These are phyloP conservation scores for Brassica carinata DNA, from an alignment of 345 rosid species.

Conservation along the genomic window DNA sequence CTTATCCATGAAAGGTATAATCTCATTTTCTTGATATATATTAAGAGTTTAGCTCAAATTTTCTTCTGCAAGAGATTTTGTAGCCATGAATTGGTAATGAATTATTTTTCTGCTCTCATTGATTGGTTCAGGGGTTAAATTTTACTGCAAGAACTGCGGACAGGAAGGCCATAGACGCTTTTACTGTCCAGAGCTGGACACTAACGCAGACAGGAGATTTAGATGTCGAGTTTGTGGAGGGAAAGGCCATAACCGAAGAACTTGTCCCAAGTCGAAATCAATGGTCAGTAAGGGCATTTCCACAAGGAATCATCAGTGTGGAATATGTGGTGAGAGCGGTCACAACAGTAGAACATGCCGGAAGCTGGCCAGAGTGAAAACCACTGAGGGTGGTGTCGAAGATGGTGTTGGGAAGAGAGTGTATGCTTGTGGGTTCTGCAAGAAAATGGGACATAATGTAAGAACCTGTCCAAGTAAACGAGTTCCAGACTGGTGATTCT, in stretches of 20 bases:
- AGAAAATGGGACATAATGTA: constrained; percentile 52
- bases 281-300: constrained; percentile 32
- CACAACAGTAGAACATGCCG: constrained; percentile 83
- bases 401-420: constrained; percentile 30
- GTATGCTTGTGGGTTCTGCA: constrained; percentile 56
- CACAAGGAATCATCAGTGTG: constrained; percentile 48
- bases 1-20: constrained; percentile 88
- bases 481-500: constrained; percentile 21
- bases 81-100: background rate
- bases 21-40: constrained; percentile 4
- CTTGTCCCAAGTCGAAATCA: constrained; percentile 55
- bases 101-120: background rate
- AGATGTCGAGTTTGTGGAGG: constrained; percentile 70
- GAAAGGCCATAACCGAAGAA: constrained; percentile 86
- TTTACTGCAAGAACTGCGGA: constrained; percentile 79
- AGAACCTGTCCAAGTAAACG: constrained; percentile 59
- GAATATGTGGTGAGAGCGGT: constrained; percentile 57
- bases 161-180: constrained; percentile 84
- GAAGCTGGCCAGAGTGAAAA: constrained; percentile 33
- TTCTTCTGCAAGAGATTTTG: background rate
- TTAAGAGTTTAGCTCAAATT: background rate
- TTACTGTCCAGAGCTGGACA: constrained; percentile 78
- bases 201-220: constrained; percentile 50
- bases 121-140: constrained; percentile 59
- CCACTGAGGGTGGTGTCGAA: background rate